Evolutionary conservation across 2,329 filamentous ascomycete species (phyloP), one percentile per base, ranked within the genome.

Genomic region (Colletotrichum neosansevieriae): DNA sequence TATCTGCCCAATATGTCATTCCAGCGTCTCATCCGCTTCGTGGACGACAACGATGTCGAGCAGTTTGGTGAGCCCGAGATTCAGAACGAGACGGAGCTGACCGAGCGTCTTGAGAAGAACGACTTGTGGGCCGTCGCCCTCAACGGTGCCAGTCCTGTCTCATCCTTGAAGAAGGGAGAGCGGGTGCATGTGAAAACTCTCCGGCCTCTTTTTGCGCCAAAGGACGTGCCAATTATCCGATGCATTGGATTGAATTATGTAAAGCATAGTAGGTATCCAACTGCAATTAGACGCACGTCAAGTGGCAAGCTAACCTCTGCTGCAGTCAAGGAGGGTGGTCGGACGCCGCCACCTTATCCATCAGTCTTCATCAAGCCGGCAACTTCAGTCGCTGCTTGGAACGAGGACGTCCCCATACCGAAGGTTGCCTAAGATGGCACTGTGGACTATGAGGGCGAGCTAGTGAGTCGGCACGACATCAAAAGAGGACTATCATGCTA

Each of bases 351-450:
- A 0, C 83, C 84, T 1, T 84, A 79, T 65, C 83, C 81, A 2
- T 81, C 80, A 12, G 78, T 85, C 29, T 87, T 87, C 74, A 85
- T 85, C 72, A 87, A 87, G 79, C 82, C 79, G 11, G 78, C 72
- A 13, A 80, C 76, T 36, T 82, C 74, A 57, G 80, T 83, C 50
- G 77, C 78, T 44, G 71, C 74, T 63, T 78, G 71, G 72, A 73
- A 67, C 40, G 76, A 77, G 60, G 74, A 82, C 68, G 76, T 86
- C 21, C 75, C 80, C 2, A 80, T 86, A 68, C 82, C 83, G 34
- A 79, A 83, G 72, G 74, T 86, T 65, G 80, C 83, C 2, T 79
- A 84, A 67, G 79, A 86, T 65, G 77, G 76, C 1, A 74, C 82
- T 45, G 74, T 82, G 10, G 85, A 87, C 72, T 87, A 85, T 67